Evolutionary conservation across 441 rosid species (phyloP).

Genomic region (Bocquillonia castaneifolia): DNA sequence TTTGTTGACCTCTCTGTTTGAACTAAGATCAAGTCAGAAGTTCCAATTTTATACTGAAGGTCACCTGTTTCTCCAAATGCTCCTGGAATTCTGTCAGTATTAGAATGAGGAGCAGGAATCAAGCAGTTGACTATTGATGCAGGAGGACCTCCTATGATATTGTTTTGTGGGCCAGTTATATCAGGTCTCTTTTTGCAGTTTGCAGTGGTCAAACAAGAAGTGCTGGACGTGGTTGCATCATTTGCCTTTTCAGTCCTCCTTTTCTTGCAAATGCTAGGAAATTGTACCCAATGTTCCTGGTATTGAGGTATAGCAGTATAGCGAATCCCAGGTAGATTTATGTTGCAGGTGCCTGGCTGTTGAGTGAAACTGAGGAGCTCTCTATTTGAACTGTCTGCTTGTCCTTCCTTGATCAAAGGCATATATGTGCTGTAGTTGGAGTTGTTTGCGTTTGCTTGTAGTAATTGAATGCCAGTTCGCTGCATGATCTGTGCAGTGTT

Average conservation of each 20-base stretch:
- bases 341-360: constrained; percentile 28
- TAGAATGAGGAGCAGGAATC: constrained; percentile 24
- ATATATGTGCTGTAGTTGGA: constrained; percentile 25
- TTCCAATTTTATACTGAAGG: constrained; percentile 31
- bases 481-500: constrained; percentile 14
- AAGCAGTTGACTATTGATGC: constrained; percentile 21
- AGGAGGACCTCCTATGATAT: constrained; percentile 13
- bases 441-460: constrained; percentile 24
- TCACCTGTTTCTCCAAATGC: constrained; percentile 25
- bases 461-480: constrained; percentile 23
- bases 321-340: constrained; percentile 33
- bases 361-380: constrained; percentile 19
- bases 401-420: constrained; percentile 25
- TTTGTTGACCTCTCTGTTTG: constrained; percentile 36
- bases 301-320: constrained; percentile 37
- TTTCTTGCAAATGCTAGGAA: constrained; percentile 37
- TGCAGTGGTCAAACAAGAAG: constrained; percentile 28
- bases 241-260: constrained; percentile 48
- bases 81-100: constrained; percentile 19
- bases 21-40: constrained; percentile 24
- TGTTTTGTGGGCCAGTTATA: constrained; percentile 18
- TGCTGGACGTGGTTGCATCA: constrained; percentile 28
- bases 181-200: constrained; percentile 20
- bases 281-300: constrained; percentile 31
- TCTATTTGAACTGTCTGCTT: constrained; percentile 31